Evolutionary conservation across 345 rosid species (phyloP).

Genomic region (Corchorus olitorius): DNA sequence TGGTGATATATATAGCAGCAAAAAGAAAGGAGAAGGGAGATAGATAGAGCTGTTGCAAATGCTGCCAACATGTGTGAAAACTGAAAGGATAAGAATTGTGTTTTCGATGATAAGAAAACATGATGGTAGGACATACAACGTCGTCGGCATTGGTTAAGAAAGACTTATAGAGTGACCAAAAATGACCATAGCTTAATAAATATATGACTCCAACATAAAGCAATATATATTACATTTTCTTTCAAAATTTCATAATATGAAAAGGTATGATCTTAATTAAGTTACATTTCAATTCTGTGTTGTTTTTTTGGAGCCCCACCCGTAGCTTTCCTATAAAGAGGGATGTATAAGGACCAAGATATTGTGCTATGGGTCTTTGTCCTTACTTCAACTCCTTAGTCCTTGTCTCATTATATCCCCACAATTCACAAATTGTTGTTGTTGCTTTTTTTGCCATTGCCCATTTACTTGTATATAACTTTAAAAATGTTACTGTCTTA

Average conservation of each 20-base stretch:
- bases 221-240: neutral
- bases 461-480: neutral
- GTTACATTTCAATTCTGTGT: neutral
- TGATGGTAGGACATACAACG: slow-evolving; percentile 3
- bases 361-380: slow-evolving; percentile 12
- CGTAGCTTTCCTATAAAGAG: neutral
- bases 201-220: neutral
- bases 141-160: neutral
- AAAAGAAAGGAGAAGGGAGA: neutral
- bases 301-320: neutral
- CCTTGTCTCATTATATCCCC: slow-evolving; percentile 13
- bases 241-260: too few relatives aligned
- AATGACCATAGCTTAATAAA: neutral
- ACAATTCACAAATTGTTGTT: neutral
- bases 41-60: neutral
- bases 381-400: slow-evolving; percentile 13
- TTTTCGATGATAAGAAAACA: neutral
- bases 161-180: neutral
- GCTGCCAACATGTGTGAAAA: neutral
- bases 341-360: slow-evolving; percentile 7
- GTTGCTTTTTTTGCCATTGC: neutral
- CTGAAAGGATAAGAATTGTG: neutral
- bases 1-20: neutral
- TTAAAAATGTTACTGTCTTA: neutral
- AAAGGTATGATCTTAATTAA: too few relatives aligned